A percentile compares a stretch with the other conserved stretches of the same genome.
Evolutionary conservation across 345 rosid species (phyloP).

Genomic region (Aquilaria sinensis): DNA sequence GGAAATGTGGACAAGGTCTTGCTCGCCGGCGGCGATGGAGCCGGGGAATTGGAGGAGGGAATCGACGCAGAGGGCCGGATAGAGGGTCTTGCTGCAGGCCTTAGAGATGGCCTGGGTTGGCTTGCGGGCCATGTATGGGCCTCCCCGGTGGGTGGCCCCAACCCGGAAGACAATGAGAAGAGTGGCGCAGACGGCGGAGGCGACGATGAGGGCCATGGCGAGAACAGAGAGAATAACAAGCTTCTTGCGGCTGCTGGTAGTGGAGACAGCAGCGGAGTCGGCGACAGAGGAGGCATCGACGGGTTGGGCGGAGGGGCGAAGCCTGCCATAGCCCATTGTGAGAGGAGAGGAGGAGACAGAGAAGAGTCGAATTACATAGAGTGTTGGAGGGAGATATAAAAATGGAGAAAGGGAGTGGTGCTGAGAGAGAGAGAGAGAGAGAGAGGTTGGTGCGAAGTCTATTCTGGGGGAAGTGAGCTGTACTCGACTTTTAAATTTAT

Average conservation of each 20-base stretch:
- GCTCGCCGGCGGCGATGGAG: constrained; percentile 41
- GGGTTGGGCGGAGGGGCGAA: constrained; percentile 21
- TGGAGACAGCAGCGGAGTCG: neutral
- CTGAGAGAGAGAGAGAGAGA: neutral
- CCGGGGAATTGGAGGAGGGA: constrained; percentile 73
- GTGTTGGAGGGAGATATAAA: constrained; percentile 1
- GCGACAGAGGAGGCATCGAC: neutral
- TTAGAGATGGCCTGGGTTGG: constrained; percentile 77
- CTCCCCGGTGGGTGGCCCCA: constrained; percentile 9
- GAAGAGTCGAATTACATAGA: constrained; percentile 1
- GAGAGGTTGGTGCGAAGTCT: constrained; percentile 41
- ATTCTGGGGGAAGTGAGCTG: constrained; percentile 46
- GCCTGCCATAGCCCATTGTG: constrained; percentile 50
- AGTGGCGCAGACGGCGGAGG: constrained; percentile 50
- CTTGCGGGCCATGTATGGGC: constrained; percentile 20
- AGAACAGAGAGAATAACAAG: constrained; percentile 37
- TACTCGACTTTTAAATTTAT: constrained; percentile 25
- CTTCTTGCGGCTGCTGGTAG: constrained; percentile 24
- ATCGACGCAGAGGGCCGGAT: constrained; percentile 57
- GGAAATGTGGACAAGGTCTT: constrained; percentile 86
- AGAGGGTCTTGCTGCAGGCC: constrained; percentile 59
- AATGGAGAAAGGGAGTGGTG: neutral
- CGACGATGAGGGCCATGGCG: constrained; percentile 40
- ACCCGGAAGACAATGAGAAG: constrained; percentile 31
- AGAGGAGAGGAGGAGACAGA: constrained; percentile 10